Percentiles rank a stretch among this genome's conserved stretches.
phyloP scores from a whole-genome alignment of 305 asterid genomes.

The Andrographis paniculata region DNA sequence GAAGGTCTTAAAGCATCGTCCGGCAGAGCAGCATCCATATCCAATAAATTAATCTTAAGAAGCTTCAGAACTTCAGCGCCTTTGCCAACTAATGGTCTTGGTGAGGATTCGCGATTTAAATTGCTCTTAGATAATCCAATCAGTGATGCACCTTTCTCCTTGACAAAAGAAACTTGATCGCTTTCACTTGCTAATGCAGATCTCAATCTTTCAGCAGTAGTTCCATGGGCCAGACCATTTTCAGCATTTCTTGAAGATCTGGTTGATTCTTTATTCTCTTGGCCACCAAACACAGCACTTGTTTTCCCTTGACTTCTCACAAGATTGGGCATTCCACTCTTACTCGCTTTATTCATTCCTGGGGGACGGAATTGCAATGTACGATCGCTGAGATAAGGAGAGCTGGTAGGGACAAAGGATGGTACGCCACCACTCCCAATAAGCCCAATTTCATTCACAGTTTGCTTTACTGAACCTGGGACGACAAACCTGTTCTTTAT shows the following conservation, averaged over 20 bases:
- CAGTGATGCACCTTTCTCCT: slow-evolving; percentile 33
- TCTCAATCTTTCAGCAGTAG: slow-evolving; percentile 33
- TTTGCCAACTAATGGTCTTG: slow-evolving; percentile 57
- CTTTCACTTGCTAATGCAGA: slow-evolving; percentile 24
- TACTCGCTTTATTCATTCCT: slow-evolving; percentile 24
- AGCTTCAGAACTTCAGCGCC: slow-evolving; percentile 52
- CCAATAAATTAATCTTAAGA: slow-evolving; percentile 74
- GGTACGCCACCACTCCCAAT: slow-evolving; percentile 51
- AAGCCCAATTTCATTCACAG: slow-evolving; percentile 57
- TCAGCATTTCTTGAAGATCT: slow-evolving; percentile 24
- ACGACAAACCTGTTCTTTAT: slow-evolving; percentile 50
- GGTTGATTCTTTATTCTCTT: slow-evolving; percentile 20
- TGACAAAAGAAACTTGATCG: slow-evolving; percentile 30
- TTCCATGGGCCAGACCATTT: slow-evolving; percentile 25
- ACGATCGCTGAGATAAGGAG: slow-evolving; percentile 42
- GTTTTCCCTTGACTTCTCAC: slow-evolving; percentile 24
- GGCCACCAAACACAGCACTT: slow-evolving; percentile 17
- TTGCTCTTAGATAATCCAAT: slow-evolving; percentile 36
- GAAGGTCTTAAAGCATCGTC: slow-evolving; percentile 65
- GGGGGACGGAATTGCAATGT: slow-evolving; percentile 27
- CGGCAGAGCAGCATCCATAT: slow-evolving; percentile 86
- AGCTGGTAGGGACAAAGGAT: slow-evolving; percentile 33
- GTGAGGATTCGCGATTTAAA: slow-evolving; percentile 51
- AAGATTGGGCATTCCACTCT: slow-evolving; percentile 23
- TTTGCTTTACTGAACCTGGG: slow-evolving; percentile 57